Conservation (phyloP, 495 filamentous ascomycete genomes). For the Amniculicola lignicola region DNA sequence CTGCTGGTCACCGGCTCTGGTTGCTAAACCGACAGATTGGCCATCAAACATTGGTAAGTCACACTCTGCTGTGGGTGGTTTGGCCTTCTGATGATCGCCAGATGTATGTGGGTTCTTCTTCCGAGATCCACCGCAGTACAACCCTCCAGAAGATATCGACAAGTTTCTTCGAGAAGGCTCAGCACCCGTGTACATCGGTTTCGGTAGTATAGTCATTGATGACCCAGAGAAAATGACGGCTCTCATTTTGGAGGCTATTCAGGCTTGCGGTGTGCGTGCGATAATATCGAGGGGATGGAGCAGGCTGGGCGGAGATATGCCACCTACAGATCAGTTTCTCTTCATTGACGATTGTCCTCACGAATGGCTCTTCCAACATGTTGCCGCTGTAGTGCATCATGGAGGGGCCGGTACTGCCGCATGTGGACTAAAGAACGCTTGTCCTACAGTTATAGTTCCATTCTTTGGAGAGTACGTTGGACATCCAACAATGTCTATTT, state of each 20-base stretch:
- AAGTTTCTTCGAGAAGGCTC: slow-evolving; percentile 77
- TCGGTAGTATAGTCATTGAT: slow-evolving; percentile 87
- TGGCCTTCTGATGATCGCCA: slow-evolving; percentile 39
- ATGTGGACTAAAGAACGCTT: not conserved
- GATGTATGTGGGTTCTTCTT: slow-evolving; percentile 98
- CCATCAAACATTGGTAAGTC: slow-evolving; percentile 74
- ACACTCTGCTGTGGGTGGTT: too few species aligned
- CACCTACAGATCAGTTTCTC: not conserved
- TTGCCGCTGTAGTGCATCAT: slow-evolving; percentile 17
- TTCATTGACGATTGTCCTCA: slow-evolving; percentile 9
- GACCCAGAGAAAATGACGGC: slow-evolving; percentile 77
- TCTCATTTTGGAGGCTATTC: not conserved
- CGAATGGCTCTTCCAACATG: slow-evolving; percentile 19
- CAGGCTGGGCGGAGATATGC: not conserved
- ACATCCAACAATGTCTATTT: not conserved
- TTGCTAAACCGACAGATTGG: slow-evolving; percentile 90
- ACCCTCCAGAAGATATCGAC: slow-evolving; percentile 71
- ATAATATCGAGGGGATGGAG: slow-evolving; percentile 5
- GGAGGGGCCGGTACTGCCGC: slow-evolving; percentile 25
- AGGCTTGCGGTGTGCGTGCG: not conserved
- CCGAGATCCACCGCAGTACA: slow-evolving; percentile 70
- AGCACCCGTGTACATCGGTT: slow-evolving; percentile 92
- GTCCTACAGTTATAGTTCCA: slow-evolving; percentile 13
- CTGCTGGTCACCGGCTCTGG: slow-evolving; percentile 63
- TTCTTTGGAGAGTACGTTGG: slow-evolving; percentile 16